Evolutionary conservation across 192 early-diverging fungal species (phyloP), one percentile per base, ranked within the genome.

Genomic region (Chytriomyces sp.): DNA sequence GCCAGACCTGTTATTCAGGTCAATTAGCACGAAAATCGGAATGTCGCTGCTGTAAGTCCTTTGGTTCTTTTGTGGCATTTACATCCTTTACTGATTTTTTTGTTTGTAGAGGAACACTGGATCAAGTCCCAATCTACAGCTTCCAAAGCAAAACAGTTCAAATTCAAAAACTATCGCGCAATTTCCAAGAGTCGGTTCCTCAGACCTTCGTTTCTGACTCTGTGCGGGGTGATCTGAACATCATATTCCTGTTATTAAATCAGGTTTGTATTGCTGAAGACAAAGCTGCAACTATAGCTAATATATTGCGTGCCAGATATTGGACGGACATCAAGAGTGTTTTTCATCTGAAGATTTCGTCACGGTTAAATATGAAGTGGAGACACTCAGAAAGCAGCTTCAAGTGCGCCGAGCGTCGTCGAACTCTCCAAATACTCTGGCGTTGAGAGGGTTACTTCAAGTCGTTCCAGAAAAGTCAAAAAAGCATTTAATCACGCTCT

Each of bases 41-140:
- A 45, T 75, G 61, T 9, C 20, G 13, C 48, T 75, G 24, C 61
- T 75, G 73, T 75, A 43, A 64, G 73, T 64, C 26, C 2, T 64
- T 28, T n/a, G 20, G 1, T 57, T 57, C 53, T n/a, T 57, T 57
- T 57, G 16, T 20, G 3, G 53, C 5, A 57, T 35, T 35, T 35
- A 35, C 35, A 1, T 57, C 53, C 20, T 57, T n/a, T 1, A 45
- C 10, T 62, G 57, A 72, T 57, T 62, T 8, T 44, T 24, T 10
- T 45, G 1, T 13, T 11, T 11, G n/a, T 48, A 75, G 73, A 5
- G 71, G 62, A 8, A 48, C 69, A 13, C 35, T 81, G 59, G 35
- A 69, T 16, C 24, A 61, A 7, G 82, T 83, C 67, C 82, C 82
- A n/a, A 57, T 79, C 8, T 83, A 83, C 67, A 61, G 63, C 9